phyloP scores from a whole-genome alignment of 1,139 yeast species.

The Yamadazyma membranifaciens region DNA sequence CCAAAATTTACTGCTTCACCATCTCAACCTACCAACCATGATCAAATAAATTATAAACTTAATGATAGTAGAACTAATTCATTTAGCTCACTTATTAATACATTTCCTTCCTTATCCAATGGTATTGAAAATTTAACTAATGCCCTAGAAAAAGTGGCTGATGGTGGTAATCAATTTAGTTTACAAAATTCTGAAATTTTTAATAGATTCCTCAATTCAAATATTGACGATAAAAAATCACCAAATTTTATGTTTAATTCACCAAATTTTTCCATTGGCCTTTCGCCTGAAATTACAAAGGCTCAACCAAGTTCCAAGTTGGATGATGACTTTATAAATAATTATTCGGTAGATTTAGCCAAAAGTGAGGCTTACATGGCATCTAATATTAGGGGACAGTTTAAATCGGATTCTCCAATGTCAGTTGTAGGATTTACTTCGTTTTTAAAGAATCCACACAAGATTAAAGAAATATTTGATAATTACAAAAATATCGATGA shows the following conservation, averaged over 20 bases:
- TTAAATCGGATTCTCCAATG: background rate
- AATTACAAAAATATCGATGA: no score
- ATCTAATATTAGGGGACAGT: constrained; percentile 1
- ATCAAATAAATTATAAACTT: background rate
- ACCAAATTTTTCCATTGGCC: constrained; percentile 1
- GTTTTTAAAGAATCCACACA: background rate
- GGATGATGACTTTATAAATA: constrained; percentile 14
- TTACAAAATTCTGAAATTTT: constrained; percentile 30
- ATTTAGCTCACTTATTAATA: constrained; percentile 5
- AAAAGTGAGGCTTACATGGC: constrained; percentile 20
- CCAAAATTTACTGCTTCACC: background rate
- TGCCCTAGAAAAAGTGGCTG: constrained; percentile 28
- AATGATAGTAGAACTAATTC: constrained; percentile 3
- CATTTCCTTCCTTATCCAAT: constrained; percentile 14
- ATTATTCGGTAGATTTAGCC: constrained; percentile 23
- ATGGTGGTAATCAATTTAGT: constrained; percentile 29
- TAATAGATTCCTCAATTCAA: constrained; percentile 22
- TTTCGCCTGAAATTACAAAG: constrained; percentile 3
- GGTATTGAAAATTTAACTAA: constrained; percentile 30
- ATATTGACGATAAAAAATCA: constrained; percentile 10
- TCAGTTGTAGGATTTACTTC: background rate
- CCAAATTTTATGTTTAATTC: constrained; percentile 1
- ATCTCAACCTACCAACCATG: background rate
- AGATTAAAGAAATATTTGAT: constrained; percentile 2
- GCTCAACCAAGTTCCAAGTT: constrained; percentile 1